Base-by-base conservation (phyloP, 148 eudicot genomes). In the Rhododendron griersonianum region DNA sequence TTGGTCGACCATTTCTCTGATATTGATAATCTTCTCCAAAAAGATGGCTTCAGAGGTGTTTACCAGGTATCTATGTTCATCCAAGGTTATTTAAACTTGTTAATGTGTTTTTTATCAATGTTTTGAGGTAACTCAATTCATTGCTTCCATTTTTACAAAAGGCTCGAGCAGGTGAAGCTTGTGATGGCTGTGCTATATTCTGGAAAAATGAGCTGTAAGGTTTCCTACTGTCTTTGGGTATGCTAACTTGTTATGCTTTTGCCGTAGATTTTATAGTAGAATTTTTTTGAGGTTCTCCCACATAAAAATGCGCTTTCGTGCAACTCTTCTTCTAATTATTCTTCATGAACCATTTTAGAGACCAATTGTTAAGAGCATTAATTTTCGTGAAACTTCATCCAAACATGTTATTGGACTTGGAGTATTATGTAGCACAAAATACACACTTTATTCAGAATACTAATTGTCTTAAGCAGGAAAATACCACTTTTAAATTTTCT, bases 161-260 rank as follows among this genome's bases (percentile, higher is more conserved):
- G 99, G 95, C 94, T 85, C 97, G 98, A 59, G 91, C 94, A 4
- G 99, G 98, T 51, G 97, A 96, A 88, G 93, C 96, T 77, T 84
- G 87, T 87, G 99, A 96, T 91, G 99, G 99, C 23, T 95, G 98
- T 92, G 96, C 98, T 35, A 93, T 94, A 84, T 96, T 95, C 90
- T 96, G 99, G 99, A 94, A 94, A 86, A 83, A 84, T 59, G 89
- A 94, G 84, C 83, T 90, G 96, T 96, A 93, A 89, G 89, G n/a
- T 84, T 74, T 80, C 78, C n/a, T n/a, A n/a, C n/a, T n/a, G n/a
- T n/a, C n/a, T n/a, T n/a, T n/a, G n/a, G n/a, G n/a, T n/a, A n/a
- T n/a, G n/a, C 80, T 28, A 39, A 7, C 8, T 61, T 78, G 5
- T 82, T 83, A 1, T 39, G 2, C 69, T 53, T 13, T 69, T 47